A percentile compares a stretch with the other conserved stretches of the same genome.
Evolutionary conservation across 768 basidiomycete species (phyloP).

Genomic region (Mrakia gelida): DNA sequence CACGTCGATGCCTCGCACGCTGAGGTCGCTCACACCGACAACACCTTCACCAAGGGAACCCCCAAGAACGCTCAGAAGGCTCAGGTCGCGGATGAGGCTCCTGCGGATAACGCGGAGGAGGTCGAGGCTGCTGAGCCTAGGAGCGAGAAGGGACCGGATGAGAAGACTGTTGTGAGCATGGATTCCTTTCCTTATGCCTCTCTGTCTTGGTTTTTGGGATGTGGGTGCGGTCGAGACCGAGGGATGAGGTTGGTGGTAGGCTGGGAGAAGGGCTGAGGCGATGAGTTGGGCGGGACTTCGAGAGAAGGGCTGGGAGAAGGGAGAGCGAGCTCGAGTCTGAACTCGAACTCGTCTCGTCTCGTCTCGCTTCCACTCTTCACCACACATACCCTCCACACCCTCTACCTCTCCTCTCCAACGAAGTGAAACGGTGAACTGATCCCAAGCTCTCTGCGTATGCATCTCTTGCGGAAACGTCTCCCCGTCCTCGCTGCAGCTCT

Average conservation of each 20-base stretch:
- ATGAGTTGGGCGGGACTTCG: too few relatives aligned
- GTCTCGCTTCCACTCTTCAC: too few relatives aligned
- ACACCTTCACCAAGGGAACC: conserved; percentile 8
- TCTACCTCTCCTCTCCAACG: too few relatives aligned
- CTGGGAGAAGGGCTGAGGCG: too few relatives aligned
- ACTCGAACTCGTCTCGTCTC: too few relatives aligned
- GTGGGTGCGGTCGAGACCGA: too few relatives aligned
- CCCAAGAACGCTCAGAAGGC: background rate
- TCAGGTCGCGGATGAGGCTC: background rate
- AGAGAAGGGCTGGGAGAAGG: too few relatives aligned
- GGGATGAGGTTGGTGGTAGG: too few relatives aligned
- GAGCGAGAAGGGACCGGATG: background rate
- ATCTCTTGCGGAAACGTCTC: background rate
- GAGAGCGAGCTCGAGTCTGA: too few relatives aligned
- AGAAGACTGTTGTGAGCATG: background rate
- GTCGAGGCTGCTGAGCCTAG: background rate
- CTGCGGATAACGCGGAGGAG: background rate
- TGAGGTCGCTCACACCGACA: background rate
- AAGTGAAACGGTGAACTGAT: too few relatives aligned
- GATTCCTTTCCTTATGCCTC: background rate
- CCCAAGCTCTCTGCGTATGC: too few relatives aligned
- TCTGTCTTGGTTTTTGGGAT: background rate
- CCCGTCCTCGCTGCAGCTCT: background rate
- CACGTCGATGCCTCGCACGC: background rate
- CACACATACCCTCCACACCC: too few relatives aligned